A percentile compares a stretch with the other conserved stretches of the same genome.
These are phyloP conservation scores for Malassezia obtusa DNA, from an alignment of 1,284 basidiomycete species.

Conservation along the genomic window DNA sequence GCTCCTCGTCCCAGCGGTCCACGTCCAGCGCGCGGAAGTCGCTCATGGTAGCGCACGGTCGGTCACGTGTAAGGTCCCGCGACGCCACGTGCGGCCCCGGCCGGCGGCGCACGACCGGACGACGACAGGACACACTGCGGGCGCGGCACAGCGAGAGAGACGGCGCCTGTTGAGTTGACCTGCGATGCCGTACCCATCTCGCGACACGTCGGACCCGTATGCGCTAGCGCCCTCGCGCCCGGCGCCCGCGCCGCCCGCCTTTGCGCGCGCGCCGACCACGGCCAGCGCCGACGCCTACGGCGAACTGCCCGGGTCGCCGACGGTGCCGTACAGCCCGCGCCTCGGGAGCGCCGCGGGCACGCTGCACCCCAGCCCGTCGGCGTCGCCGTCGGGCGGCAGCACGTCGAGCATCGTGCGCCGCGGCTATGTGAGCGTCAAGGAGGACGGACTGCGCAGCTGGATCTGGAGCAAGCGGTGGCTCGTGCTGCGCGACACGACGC, in stretches of 20 bases:
- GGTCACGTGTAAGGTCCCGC: neutral
- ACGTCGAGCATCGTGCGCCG: constrained; percentile 23
- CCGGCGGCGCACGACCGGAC: neutral
- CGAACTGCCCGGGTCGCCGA: neutral
- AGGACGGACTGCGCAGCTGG: constrained; percentile 58
- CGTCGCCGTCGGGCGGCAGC: neutral
- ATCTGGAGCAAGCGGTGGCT: constrained; percentile 89
- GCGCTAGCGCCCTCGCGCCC: constrained; percentile 9
- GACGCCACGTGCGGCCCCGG: neutral
- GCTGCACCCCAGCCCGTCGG: neutral
- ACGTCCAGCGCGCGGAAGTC: constrained; percentile 85
- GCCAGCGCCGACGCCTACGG: neutral
- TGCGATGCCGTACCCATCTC: constrained; percentile 2
- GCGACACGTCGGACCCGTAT: constrained; percentile 5
- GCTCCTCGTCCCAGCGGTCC: constrained; percentile 85
- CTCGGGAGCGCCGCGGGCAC: neutral
- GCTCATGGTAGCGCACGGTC: constrained; percentile 11
- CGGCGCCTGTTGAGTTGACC: neutral
- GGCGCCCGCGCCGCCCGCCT: constrained; percentile 8
- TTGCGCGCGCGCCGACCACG: neutral
- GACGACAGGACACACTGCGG: neutral
- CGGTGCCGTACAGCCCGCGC: neutral
- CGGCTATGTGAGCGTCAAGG: constrained; percentile 47
- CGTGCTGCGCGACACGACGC: constrained; percentile 66
- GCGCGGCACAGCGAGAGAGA: too few relatives aligned